These are phyloP conservation scores for Mercurialis annua DNA, from an alignment of 345 rosid genomes.

Conservation along the genomic window DNA sequence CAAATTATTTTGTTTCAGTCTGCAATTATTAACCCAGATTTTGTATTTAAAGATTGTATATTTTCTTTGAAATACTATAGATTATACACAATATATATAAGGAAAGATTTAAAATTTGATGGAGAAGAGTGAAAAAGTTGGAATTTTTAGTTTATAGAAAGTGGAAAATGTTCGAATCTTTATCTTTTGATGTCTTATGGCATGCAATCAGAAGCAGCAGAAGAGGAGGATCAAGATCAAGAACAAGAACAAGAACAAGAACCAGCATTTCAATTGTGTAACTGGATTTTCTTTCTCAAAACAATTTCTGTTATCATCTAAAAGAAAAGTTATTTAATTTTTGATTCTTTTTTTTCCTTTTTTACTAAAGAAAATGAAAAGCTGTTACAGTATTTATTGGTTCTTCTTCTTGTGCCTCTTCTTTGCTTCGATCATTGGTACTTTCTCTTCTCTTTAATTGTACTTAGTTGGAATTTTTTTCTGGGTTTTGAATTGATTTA, in stretches of 20 bases:
- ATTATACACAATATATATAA: not conserved
- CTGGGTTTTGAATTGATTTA: constrained; percentile 1
- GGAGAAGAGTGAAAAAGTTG: not conserved
- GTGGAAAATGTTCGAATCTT: constrained; percentile 26
- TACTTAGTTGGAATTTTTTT: not conserved
- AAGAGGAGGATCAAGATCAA: not conserved
- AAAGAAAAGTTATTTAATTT: constrained; percentile 12
- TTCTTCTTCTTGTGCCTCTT: constrained; percentile 33
- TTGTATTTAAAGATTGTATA: not conserved
- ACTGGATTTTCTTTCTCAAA: constrained; percentile 2
- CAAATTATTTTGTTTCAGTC: not conserved
- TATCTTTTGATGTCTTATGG: constrained; percentile 21
- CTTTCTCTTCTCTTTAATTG: constrained; percentile 23
- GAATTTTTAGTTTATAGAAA: constrained; percentile 1
- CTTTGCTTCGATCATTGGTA: constrained; percentile 50
- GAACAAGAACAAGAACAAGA: constrained; percentile 18
- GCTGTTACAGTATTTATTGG: constrained; percentile 24
- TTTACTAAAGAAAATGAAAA: constrained; percentile 39
- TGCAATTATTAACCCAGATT: not conserved
- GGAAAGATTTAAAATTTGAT: constrained; percentile 14
- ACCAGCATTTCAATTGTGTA: constrained; percentile 24
- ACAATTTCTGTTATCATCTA: constrained; percentile 14
- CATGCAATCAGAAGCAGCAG: constrained; percentile 16
- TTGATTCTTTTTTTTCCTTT: constrained; percentile 17
- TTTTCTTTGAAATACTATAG: not conserved